A percentile compares a stretch with the other conserved stretches of the same genome.
Conservation (phyloP, 164 flowering plant genomes). For the Akebia trifoliata region DNA sequence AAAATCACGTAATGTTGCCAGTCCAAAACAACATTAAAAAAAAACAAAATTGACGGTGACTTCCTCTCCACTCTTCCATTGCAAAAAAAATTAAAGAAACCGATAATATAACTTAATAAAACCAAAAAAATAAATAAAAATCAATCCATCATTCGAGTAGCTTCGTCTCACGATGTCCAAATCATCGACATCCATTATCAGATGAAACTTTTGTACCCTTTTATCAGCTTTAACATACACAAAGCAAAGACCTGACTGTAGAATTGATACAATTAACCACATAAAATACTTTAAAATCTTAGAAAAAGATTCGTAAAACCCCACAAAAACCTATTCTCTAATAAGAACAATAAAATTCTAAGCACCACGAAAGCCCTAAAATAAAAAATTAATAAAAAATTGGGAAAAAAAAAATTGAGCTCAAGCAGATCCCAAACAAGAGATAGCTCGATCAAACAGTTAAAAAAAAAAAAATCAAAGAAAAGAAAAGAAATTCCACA, state of each 20-base stretch:
- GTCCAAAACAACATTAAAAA: neutral
- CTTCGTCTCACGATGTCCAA: neutral
- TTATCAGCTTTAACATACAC: neutral
- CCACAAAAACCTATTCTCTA: neutral
- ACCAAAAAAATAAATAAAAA: neutral
- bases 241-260: neutral
- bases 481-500: neutral
- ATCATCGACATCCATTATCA: neutral
- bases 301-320: neutral
- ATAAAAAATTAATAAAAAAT: neutral
- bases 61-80: neutral
- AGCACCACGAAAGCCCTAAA: neutral
- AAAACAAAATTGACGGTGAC: neutral
- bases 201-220: neutral
- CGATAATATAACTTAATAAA: neutral
- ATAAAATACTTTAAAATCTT: too few species aligned
- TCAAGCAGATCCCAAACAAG: neutral
- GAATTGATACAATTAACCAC: neutral
- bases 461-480: neutral
- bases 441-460: conserved; percentile 21
- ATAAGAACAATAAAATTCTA: neutral
- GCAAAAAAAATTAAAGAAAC: neutral
- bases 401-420: neutral
- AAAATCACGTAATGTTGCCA: neutral
- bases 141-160: neutral